Evolutionary conservation across 2,329 filamentous ascomycete genomes (phyloP).

Genomic region (Sphaerostilbella broomeana): DNA sequence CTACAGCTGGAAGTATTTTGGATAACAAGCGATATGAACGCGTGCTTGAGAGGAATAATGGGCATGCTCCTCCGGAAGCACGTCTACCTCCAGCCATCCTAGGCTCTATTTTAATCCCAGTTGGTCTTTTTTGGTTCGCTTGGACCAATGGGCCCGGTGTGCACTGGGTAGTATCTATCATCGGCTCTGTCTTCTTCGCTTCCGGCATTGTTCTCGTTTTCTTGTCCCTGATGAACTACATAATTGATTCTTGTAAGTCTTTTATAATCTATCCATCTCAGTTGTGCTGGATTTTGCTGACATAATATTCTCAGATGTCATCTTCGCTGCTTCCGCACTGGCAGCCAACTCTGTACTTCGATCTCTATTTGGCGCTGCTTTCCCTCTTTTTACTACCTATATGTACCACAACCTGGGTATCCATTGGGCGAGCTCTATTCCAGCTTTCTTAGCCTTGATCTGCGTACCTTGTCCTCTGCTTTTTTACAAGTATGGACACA

Average conservation of each 20-base stretch:
- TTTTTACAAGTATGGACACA: slow-evolving; percentile 63
- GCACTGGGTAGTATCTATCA: slow-evolving; percentile 50
- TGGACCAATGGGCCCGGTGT: slow-evolving; percentile 53
- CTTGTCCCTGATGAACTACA: slow-evolving; percentile 58
- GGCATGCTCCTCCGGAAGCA: slow-evolving; percentile 56
- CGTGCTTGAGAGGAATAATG: slow-evolving; percentile 40
- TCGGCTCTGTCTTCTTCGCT: slow-evolving; percentile 44
- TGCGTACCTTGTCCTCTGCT: slow-evolving; percentile 71
- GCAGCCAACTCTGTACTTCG: slow-evolving; percentile 67
- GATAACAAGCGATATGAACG: slow-evolving; percentile 49
- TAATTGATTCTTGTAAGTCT: slow-evolving; percentile 54
- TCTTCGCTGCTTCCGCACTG: slow-evolving; percentile 69
- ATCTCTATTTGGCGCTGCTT: slow-evolving; percentile 64
- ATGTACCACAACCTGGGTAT: slow-evolving; percentile 58
- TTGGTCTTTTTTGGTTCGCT: slow-evolving; percentile 59
- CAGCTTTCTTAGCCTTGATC: slow-evolving; percentile 64
- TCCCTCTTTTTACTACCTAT: slow-evolving; percentile 63
- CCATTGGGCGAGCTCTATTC: slow-evolving; percentile 69
- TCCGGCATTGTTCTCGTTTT: slow-evolving; percentile 57
- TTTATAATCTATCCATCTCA: neutral
- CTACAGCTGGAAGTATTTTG: slow-evolving; percentile 44
- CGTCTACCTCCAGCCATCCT: slow-evolving; percentile 55
- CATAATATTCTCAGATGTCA: slow-evolving; percentile 42
- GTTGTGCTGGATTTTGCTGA: slow-evolving; percentile 14
- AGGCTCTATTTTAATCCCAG: slow-evolving; percentile 51